phyloP scores from a whole-genome alignment of 441 rosid species.

The Erysimum pusillum region DNA sequence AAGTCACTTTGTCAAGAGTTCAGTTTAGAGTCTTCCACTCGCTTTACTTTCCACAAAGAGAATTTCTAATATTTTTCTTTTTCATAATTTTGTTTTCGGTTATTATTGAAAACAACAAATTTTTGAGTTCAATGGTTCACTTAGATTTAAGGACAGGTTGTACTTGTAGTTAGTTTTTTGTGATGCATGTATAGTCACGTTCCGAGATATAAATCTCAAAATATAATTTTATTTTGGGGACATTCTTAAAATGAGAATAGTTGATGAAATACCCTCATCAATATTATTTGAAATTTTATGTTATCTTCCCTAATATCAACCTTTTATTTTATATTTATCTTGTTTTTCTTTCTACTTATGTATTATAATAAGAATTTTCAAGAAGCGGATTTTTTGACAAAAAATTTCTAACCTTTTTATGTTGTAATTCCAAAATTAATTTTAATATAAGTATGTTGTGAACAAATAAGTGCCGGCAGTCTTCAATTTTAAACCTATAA shows the following conservation, averaged over 20 bases:
- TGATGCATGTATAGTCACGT: not conserved
- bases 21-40: slow-evolving; percentile 72
- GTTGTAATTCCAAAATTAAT: no score
- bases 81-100: not conserved
- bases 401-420: no score
- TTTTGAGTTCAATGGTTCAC: not conserved
- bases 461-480: no score
- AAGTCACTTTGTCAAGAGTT: slow-evolving; percentile 76
- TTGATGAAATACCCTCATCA: no score
- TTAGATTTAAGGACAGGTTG: slow-evolving; percentile 2
- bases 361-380: no score
- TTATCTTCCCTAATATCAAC: no score
- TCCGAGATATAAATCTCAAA: not conserved
- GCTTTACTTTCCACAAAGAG: slow-evolving; percentile 92
- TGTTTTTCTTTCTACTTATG: no score
- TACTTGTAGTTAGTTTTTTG: slow-evolving; percentile 25
- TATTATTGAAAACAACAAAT: slow-evolving; percentile 4
- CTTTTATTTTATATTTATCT: no score
- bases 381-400: no score
- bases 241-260: not conserved
- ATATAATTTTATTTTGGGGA: not conserved
- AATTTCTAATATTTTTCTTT: slow-evolving; percentile 59
- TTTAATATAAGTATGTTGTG: no score
- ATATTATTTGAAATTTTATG: no score
- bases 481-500: no score